Evolutionary conservation across 73 alveolate species (phyloP), one percentile per base, ranked within the genome.

Genomic region (Paramecium primaurelia): DNA sequence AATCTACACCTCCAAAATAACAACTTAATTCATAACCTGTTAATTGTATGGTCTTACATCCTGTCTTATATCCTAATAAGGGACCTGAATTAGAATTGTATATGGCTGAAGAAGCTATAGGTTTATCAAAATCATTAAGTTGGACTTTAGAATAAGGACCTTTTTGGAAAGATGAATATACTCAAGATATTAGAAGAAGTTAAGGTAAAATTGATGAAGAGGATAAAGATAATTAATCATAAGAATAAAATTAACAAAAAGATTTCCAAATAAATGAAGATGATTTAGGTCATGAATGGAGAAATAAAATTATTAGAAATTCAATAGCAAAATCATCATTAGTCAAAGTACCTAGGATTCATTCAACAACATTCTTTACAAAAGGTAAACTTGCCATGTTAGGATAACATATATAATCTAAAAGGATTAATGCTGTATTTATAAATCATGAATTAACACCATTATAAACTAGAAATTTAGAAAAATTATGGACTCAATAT

Each of bases 41-140:
- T 36, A 87, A 87, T 64, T 68, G 83, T 38, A 42, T 87, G 77
- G 89, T 87, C 86, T 58, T 87, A 58, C 93, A 87, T 64, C 93
- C 93, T 1, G 14, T 87, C 0, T 68, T 38, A 4, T 45, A 36
- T 87, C 83, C 77, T 12, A 87, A 87, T 64, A 94, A 94, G 32
- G 99, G 98, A 6, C 97, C 97, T 12, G 92, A 92, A 26, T 64
- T 93, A 28, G 99, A 97, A 83, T 73, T 97, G 3, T 92, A 93
- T 73, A 84, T 95, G 75, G 99, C 99, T 16, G 98, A 97, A 59
- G 99, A 97, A 96, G 99, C 99, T 11, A 92, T 97, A 0, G 99
- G 99, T 2, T 91, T 97, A 26, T 98, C 95, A 6, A 96, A 96
- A 92, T 60, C 96, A 10, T 89, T 97, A 22, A 93, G 86, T 34